These are phyloP conservation scores for Chlorella ohadii DNA, from an alignment of 139 green algal species.

Conservation along the genomic window DNA sequence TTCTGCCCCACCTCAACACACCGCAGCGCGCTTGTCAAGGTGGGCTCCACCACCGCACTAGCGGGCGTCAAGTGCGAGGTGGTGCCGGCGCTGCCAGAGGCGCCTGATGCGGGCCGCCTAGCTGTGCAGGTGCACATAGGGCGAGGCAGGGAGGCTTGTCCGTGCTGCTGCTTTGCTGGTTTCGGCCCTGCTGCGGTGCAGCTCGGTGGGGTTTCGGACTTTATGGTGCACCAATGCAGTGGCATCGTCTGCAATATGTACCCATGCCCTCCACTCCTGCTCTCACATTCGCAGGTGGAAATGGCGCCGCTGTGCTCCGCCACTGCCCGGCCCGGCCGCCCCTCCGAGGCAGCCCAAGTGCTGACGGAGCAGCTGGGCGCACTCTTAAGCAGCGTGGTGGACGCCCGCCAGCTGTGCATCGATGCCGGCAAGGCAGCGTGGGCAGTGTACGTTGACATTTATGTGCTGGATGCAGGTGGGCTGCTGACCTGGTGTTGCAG, in stretches of 20 bases:
- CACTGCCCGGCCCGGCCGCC: slow-evolving; percentile 44
- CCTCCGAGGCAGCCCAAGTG: slow-evolving; percentile 36
- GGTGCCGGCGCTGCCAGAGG: slow-evolving; percentile 48
- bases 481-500: too few species aligned
- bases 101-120: slow-evolving; percentile 58
- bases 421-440: slow-evolving; percentile 63
- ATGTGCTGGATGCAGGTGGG: slow-evolving; percentile 68
- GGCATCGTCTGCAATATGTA: background rate
- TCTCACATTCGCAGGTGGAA: slow-evolving; percentile 56
- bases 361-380: slow-evolving; percentile 56
- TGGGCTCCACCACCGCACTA: slow-evolving; percentile 72
- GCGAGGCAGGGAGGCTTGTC: too few species aligned
- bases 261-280: background rate
- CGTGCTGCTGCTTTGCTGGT: too few species aligned
- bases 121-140: slow-evolving; percentile 1
- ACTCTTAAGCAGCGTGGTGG: slow-evolving; percentile 44
- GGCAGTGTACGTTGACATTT: slow-evolving; percentile 71
- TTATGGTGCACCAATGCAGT: too few species aligned
- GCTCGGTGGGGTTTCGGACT: too few species aligned
- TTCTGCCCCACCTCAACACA: slow-evolving; percentile 17
- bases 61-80: slow-evolving; percentile 74
- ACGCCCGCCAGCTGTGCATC: slow-evolving; percentile 74
- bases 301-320: slow-evolving; percentile 68
- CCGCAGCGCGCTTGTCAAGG: slow-evolving; percentile 62
- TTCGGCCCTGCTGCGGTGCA: too few species aligned